Percentiles rank a stretch among this genome's conserved stretches.
phyloP scores from a whole-genome alignment of 352 stramenopile genomes.

The Blastocystis sp. region DNA sequence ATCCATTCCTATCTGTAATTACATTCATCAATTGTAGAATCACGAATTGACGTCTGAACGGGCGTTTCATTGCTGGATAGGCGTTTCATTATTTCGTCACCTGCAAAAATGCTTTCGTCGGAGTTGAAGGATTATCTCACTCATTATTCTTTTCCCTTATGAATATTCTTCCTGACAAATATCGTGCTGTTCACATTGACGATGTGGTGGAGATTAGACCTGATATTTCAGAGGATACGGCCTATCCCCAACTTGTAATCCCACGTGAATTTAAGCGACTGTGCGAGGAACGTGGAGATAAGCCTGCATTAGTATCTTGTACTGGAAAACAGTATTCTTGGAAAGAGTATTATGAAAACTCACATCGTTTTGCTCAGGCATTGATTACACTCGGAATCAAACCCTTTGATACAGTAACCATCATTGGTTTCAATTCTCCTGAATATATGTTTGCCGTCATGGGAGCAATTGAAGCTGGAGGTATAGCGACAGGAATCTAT shows the following conservation, averaged over 20 bases:
- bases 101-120: too few relatives aligned
- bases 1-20: too few relatives aligned
- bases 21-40: too few relatives aligned
- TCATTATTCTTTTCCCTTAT: constrained; percentile 30
- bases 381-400: constrained; percentile 78
- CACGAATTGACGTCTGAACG: too few relatives aligned
- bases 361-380: constrained; percentile 78
- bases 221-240: not conserved
- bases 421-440: constrained; percentile 85
- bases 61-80: too few relatives aligned
- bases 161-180: constrained; percentile 15
- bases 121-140: too few relatives aligned
- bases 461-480: constrained; percentile 81
- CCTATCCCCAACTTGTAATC: not conserved
- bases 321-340: constrained; percentile 50
- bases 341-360: constrained; percentile 76
- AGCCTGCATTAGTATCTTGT: not conserved
- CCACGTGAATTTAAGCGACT: not conserved
- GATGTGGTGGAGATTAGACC: constrained; percentile 54
- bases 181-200: constrained; percentile 49
- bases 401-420: constrained; percentile 79
- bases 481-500: constrained; percentile 82
- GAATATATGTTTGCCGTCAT: constrained; percentile 82
- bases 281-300: not conserved
- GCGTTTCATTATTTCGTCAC: too few relatives aligned